Conservation (phyloP, 768 basidiomycete species). For the Daedaleopsis sinensis region DNA sequence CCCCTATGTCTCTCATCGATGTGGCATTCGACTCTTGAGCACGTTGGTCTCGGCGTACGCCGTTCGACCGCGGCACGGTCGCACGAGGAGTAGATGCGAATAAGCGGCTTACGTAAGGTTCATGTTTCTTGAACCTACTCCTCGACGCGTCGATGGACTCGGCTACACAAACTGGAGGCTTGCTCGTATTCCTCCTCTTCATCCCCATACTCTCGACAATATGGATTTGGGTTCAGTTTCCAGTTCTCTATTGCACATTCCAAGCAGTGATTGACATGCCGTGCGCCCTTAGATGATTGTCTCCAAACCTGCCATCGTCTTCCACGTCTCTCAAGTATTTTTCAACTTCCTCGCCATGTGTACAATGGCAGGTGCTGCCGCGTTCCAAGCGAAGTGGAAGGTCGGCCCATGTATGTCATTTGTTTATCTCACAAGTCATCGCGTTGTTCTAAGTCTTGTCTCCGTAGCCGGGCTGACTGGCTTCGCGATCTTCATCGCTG, state of each 20-base stretch:
- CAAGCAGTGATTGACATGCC: conserved; percentile 12
- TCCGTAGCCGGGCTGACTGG: conserved; percentile 81
- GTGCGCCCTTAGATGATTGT: conserved; percentile 72
- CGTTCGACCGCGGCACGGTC: conserved; percentile 2
- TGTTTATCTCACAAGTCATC: background rate
- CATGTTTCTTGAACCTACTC: conserved; percentile 38
- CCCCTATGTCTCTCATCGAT: background rate
- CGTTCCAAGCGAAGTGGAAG: conserved; percentile 83
- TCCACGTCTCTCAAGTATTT: conserved; percentile 79
- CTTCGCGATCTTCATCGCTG: conserved; percentile 81
- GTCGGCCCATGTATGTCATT: conserved; percentile 81
- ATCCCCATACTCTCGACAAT: conserved; percentile 64
- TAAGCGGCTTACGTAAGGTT: conserved; percentile 50
- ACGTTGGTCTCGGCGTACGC: background rate
- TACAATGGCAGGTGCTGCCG: conserved; percentile 87
- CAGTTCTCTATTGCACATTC: conserved; percentile 9
- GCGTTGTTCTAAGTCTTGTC: conserved; percentile 1
- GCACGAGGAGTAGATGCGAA: conserved; percentile 6
- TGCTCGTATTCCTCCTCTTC: conserved; percentile 64
- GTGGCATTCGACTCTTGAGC: background rate
- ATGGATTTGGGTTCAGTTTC: conserved; percentile 65
- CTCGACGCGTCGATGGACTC: conserved; percentile 26
- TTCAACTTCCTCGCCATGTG: conserved; percentile 93
- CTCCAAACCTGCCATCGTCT: conserved; percentile 79
- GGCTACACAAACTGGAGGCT: conserved; percentile 40